Conservation (phyloP, 345 rosid genomes). For the Salix brachista region DNA sequence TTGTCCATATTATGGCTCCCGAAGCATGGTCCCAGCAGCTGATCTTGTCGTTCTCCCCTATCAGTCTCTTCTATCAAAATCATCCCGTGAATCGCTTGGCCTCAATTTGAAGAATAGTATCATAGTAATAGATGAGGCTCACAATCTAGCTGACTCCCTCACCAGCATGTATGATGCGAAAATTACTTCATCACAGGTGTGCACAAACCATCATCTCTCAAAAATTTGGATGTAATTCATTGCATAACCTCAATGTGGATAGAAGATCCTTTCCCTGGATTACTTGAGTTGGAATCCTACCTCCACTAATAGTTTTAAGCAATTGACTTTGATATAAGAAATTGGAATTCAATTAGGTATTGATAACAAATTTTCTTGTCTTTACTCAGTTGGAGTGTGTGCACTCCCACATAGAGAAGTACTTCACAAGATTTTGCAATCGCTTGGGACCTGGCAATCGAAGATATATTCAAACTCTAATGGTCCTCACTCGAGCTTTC, state of each 20-base stretch:
- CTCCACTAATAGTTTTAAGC: not conserved
- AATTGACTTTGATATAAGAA: conserved; percentile 6
- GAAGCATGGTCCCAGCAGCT: conserved; percentile 67
- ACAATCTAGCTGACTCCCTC: conserved; percentile 93
- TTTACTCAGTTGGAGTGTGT: conserved; percentile 64
- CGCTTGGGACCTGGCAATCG: conserved; percentile 85
- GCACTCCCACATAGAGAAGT: conserved; percentile 55
- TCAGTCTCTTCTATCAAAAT: conserved; percentile 85
- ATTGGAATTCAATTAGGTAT: not conserved
- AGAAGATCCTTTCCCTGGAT: not conserved
- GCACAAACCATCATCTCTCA: conserved; percentile 6
- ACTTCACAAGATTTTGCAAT: conserved; percentile 61
- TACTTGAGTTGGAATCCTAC: not conserved
- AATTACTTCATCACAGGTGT: conserved; percentile 79
- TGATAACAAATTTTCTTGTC: not conserved
- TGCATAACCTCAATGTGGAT: not conserved
- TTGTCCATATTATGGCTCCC: conserved; percentile 92
- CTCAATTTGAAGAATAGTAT: conserved; percentile 69
- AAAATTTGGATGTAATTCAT: not conserved
- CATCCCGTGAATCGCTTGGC: conserved; percentile 90
- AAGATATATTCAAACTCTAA: conserved; percentile 84
- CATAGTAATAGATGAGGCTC: conserved; percentile 92
- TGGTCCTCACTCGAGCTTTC: conserved; percentile 66
- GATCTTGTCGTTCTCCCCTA: conserved; percentile 92
- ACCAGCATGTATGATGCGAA: conserved; percentile 81